Conservation (phyloP, 352 stramenopile species). For the Peronospora destructor region DNA sequence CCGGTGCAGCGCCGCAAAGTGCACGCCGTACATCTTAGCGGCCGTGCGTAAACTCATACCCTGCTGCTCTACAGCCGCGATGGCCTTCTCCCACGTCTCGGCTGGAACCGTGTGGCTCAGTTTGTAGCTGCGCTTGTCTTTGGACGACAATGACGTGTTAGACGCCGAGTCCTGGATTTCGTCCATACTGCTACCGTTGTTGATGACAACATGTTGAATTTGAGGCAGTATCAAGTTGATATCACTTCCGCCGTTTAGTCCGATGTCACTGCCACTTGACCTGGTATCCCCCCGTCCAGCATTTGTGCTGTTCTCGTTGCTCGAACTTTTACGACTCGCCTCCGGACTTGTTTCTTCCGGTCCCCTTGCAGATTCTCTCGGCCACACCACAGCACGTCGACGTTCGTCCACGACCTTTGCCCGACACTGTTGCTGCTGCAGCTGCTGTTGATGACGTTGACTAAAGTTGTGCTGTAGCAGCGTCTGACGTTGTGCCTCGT, state of each 20-base stretch:
- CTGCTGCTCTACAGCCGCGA: slow-evolving; percentile 45
- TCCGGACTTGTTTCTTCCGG: slow-evolving; percentile 8
- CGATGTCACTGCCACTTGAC: slow-evolving; percentile 1
- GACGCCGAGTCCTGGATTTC: slow-evolving; percentile 12
- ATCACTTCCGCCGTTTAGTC: background rate
- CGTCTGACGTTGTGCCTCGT: slow-evolving; percentile 9
- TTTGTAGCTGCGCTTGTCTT: slow-evolving; percentile 37
- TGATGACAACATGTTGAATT: background rate
- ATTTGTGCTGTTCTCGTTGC: slow-evolving; percentile 6
- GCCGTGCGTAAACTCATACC: slow-evolving; percentile 52
- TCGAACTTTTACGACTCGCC: background rate
- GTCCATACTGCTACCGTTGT: slow-evolving; percentile 9
- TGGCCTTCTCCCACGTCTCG: slow-evolving; percentile 54
- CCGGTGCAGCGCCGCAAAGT: slow-evolving; percentile 50
- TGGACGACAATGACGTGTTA: slow-evolving; percentile 10
- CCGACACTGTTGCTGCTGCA: slow-evolving; percentile 24
- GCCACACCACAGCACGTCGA: slow-evolving; percentile 2
- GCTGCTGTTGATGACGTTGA: slow-evolving; percentile 12
- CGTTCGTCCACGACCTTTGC: slow-evolving; percentile 10
- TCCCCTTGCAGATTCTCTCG: background rate
- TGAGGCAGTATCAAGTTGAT: background rate
- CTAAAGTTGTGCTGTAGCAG: slow-evolving; percentile 14
- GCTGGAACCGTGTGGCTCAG: slow-evolving; percentile 52
- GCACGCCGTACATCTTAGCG: slow-evolving; percentile 42
- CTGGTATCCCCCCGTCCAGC: slow-evolving; percentile 2